Evolutionary conservation across 1,284 basidiomycete species (phyloP).

Genomic region (Hemileia vastatrix): DNA sequence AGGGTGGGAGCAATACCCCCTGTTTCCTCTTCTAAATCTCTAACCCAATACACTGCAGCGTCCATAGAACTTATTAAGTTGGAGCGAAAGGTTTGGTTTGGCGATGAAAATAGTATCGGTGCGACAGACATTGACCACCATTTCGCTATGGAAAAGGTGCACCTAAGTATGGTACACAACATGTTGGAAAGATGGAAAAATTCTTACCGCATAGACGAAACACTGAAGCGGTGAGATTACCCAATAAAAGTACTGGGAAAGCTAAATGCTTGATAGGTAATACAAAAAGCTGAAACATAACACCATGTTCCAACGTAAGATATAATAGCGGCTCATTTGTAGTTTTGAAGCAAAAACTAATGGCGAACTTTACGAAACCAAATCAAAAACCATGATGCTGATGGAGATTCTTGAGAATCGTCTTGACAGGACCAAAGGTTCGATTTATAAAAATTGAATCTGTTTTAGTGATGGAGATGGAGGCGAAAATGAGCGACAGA

Average conservation of each 20-base stretch:
- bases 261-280: constrained; percentile 10
- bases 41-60: constrained; percentile 11
- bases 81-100: background rate
- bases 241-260: constrained; percentile 6
- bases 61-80: constrained; percentile 15
- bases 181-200: background rate
- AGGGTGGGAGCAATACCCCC: background rate
- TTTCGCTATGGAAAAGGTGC: constrained; percentile 4
- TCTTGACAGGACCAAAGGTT: too few species aligned
- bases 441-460: too few species aligned
- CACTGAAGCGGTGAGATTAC: constrained; percentile 4
- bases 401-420: too few species aligned
- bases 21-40: constrained; percentile 18
- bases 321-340: too few species aligned
- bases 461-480: too few species aligned
- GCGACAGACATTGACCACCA: constrained; percentile 5
- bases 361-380: too few species aligned
- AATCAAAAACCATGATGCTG: too few species aligned
- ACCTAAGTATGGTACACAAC: too few species aligned
- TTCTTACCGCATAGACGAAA: constrained; percentile 5
- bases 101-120: constrained; percentile 12
- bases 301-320: too few species aligned
- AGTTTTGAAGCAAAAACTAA: too few species aligned
- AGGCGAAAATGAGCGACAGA: too few species aligned
- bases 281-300: too few species aligned